A percentile compares a stretch with the other conserved stretches of the same genome.
These are phyloP conservation scores for Yamadazyma kanchanaburiensis DNA, from an alignment of 1,139 yeast species.

Conservation along the genomic window DNA sequence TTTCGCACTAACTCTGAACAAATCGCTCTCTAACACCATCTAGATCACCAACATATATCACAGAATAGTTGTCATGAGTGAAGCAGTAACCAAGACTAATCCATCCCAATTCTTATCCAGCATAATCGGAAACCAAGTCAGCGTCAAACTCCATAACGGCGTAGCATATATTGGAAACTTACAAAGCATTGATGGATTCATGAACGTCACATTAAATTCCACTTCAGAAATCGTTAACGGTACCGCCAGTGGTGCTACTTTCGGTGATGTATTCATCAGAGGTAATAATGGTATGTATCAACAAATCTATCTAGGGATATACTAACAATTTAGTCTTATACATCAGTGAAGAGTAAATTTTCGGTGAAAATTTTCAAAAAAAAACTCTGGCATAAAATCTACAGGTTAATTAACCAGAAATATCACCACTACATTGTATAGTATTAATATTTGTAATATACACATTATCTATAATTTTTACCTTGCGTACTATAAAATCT, in stretches of 20 bases:
- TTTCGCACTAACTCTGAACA: no score
- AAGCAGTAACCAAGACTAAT: conserved; percentile 29
- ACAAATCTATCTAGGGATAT: conserved; percentile 4
- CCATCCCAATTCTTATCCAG: conserved; percentile 80
- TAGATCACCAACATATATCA: no score
- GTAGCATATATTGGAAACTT: conserved; percentile 72
- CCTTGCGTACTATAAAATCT: no score
- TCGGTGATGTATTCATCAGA: conserved; percentile 89
- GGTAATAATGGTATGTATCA: conserved; percentile 81
- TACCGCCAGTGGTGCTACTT: conserved; percentile 49
- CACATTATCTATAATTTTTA: no score
- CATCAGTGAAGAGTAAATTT: conserved; percentile 40
- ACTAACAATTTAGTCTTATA: conserved; percentile 43
- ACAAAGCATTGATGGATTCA: conserved; percentile 93
- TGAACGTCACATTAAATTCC: conserved; percentile 86
- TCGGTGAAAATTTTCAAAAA: not conserved
- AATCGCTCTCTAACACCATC: no score
- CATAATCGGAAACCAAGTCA: conserved; percentile 75
- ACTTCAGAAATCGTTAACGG: conserved; percentile 67
- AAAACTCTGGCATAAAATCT: not conserved
- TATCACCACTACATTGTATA: no score
- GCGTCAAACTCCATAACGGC: conserved; percentile 84
- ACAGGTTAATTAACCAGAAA: no score
- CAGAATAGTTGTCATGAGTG: no score
- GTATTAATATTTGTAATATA: no score